Conservation (phyloP, 495 filamentous ascomycete genomes). For the Neurospora sp. region DNA sequence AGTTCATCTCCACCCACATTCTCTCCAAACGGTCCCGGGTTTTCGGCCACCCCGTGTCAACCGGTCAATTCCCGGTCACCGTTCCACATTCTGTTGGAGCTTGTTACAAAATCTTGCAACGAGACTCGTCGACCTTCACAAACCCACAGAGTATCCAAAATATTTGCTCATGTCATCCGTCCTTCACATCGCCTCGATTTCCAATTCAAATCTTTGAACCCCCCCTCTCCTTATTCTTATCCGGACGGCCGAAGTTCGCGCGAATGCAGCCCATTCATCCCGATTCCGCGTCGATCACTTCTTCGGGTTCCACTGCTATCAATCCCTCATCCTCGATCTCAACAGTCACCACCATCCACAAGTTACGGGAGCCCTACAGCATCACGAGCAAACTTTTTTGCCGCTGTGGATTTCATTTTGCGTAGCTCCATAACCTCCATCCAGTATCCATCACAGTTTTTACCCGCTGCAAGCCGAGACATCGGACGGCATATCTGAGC, state of each 20-base stretch:
- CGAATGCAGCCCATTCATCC: background rate
- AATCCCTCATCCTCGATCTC: background rate
- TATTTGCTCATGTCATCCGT: background rate
- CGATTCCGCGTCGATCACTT: background rate
- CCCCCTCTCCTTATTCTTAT: background rate
- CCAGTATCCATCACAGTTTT: background rate
- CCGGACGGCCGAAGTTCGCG: background rate
- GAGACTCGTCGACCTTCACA: background rate
- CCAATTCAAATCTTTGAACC: background rate
- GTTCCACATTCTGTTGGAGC: background rate
- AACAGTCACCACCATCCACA: background rate
- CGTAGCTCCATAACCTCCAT: background rate
- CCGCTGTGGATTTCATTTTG: background rate
- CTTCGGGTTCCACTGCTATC: background rate
- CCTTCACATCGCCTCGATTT: background rate
- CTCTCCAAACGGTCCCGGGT: background rate
- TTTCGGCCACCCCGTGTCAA: background rate
- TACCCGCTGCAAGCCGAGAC: background rate
- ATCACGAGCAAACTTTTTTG: background rate
- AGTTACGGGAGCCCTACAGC: background rate
- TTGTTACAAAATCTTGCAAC: background rate
- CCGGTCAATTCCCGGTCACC: background rate
- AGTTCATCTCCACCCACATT: background rate
- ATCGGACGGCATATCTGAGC: background rate
- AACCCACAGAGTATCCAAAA: background rate